These are phyloP conservation scores for Mycena pura DNA, from an alignment of 768 basidiomycete genomes.

Conservation along the genomic window DNA sequence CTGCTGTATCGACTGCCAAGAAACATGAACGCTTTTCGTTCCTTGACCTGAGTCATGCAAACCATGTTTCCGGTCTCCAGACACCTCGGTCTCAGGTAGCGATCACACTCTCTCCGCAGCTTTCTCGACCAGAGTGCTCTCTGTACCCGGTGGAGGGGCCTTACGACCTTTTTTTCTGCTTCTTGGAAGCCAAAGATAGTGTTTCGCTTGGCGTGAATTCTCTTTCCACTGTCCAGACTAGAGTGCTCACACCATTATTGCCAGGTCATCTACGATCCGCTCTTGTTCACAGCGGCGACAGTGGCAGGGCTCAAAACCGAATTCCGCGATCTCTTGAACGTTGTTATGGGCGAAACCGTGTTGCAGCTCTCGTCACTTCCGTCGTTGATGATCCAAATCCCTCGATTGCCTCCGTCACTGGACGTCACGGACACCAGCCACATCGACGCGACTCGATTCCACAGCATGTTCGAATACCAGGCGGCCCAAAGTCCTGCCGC, in stretches of 20 bases:
- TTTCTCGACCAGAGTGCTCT: not conserved
- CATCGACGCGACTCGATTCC: not conserved
- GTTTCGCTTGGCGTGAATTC: not conserved
- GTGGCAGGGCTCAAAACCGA: not conserved
- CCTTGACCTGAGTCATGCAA: not conserved
- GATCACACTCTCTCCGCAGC: not conserved
- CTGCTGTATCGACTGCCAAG: not conserved
- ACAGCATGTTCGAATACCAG: not conserved
- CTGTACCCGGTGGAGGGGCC: not conserved
- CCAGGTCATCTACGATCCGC: not conserved
- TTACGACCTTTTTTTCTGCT: not conserved
- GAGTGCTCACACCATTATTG: not conserved
- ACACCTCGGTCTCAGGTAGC: not conserved
- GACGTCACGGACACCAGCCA: not conserved
- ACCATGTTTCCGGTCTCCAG: not conserved
- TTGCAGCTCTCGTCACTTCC: not conserved
- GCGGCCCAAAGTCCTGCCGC: not conserved
- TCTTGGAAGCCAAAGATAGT: not conserved
- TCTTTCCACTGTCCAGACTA: not conserved
- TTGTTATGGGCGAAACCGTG: not conserved
- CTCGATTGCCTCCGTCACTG: not conserved
- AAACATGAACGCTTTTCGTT: not conserved
- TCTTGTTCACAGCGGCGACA: not conserved
- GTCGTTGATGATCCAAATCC: not conserved
- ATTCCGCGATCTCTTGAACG: not conserved